These are phyloP conservation scores for Pichia nakasei DNA, from an alignment of 805 yeast genomes.

Conservation along the genomic window DNA sequence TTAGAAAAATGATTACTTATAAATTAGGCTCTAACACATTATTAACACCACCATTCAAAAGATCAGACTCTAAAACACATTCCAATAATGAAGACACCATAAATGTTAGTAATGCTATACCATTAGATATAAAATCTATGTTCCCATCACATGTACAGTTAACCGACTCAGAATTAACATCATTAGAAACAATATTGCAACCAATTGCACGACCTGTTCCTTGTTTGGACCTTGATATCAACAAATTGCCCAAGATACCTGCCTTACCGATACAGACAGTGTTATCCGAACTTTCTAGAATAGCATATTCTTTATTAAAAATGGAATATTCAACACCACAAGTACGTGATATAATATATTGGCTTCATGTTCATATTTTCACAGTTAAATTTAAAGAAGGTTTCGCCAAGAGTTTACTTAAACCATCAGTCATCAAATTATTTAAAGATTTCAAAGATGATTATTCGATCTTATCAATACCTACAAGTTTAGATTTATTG, in stretches of 20 bases:
- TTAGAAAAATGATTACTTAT: constrained; percentile 13
- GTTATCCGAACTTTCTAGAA: neutral
- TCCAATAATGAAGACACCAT: neutral
- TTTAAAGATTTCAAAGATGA: constrained; percentile 24
- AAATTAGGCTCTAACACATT: constrained; percentile 1
- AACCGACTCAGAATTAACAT: neutral
- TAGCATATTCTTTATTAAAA: neutral
- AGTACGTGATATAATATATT: constrained; percentile 13
- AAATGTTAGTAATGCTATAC: neutral
- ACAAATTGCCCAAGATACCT: constrained; percentile 4
- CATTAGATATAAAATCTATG: neutral
- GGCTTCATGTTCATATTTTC: constrained; percentile 16
- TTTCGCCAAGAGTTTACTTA: constrained; percentile 15
- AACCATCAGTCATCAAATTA: constrained; percentile 12
- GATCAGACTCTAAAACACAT: neutral
- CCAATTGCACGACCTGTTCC: constrained; percentile 4
- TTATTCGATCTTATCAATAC: constrained; percentile 5
- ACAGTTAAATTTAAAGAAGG: constrained; percentile 17
- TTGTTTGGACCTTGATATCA: constrained; percentile 1
- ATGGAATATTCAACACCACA: constrained; percentile 4
- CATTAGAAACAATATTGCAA: constrained; percentile 1
- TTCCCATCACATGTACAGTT: neutral
- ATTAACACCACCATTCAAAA: constrained; percentile 4
- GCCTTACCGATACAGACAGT: constrained; percentile 6
- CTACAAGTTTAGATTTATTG: constrained; percentile 5